Evolutionary conservation across 768 basidiomycete species (phyloP).

Genomic region (Trametes cingulata): DNA sequence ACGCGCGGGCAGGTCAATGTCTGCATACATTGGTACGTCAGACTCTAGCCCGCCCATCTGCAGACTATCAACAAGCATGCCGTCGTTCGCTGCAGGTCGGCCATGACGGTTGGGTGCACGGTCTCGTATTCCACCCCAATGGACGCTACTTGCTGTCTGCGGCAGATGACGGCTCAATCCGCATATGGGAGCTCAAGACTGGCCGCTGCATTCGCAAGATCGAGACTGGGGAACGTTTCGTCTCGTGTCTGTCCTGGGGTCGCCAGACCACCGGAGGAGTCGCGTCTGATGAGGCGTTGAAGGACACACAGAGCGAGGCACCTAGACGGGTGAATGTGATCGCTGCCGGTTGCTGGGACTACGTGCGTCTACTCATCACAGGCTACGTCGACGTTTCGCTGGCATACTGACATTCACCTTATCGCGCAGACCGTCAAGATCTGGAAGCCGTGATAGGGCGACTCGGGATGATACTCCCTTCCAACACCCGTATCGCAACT

Average conservation of each 20-base stretch:
- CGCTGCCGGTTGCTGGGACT: slow-evolving; percentile 11
- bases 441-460: not conserved
- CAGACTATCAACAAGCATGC: not conserved
- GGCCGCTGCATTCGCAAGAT: slow-evolving; percentile 43
- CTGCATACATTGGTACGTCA: slow-evolving; percentile 44
- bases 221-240: slow-evolving; percentile 4
- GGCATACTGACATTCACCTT: not conserved
- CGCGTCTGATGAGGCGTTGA: not conserved
- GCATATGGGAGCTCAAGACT: slow-evolving; percentile 54
- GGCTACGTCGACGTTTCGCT: not conserved
- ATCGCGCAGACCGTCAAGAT: not conserved
- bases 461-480: too few species aligned
- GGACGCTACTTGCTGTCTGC: slow-evolving; percentile 56
- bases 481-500: too few species aligned
- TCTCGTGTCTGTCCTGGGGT: slow-evolving; percentile 8
- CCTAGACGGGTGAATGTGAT: slow-evolving; percentile 9
- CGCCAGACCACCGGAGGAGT: not conserved
- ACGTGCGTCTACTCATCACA: not conserved
- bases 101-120: slow-evolving; percentile 57
- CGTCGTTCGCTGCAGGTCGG: slow-evolving; percentile 27
- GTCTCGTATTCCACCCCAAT: slow-evolving; percentile 54
- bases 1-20: slow-evolving; percentile 49
- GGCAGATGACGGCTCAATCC: slow-evolving; percentile 57
- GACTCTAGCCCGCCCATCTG: not conserved
- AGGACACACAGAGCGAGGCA: not conserved